A percentile compares a stretch with the other conserved stretches of the same genome.
These are phyloP conservation scores for Lepidium aucheri DNA, from an alignment of 345 rosid species.

Conservation along the genomic window DNA sequence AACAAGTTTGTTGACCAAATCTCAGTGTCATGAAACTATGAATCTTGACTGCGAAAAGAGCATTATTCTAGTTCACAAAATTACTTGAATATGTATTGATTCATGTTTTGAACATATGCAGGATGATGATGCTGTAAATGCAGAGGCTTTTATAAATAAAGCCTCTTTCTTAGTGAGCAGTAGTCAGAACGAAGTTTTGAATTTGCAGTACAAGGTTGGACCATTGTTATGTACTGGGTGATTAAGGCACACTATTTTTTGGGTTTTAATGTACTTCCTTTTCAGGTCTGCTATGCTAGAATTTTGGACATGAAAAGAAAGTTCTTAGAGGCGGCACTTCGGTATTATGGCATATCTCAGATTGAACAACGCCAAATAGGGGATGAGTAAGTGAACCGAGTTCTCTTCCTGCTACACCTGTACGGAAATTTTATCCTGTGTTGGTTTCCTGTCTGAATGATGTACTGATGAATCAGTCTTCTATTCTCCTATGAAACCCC, in stretches of 20 bases:
- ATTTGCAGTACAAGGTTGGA: slow-evolving; percentile 82
- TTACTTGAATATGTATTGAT: background rate
- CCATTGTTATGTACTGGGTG: background rate
- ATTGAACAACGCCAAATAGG: slow-evolving; percentile 90
- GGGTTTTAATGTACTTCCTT: background rate
- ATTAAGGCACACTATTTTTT: background rate
- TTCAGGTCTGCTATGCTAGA: slow-evolving; percentile 91
- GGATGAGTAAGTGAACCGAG: slow-evolving; percentile 59
- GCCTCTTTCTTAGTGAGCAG: slow-evolving; percentile 97
- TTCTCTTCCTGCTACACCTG: background rate
- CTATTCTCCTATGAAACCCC: background rate
- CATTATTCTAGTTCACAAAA: background rate
- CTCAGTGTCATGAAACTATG: background rate
- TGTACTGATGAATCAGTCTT: background rate
- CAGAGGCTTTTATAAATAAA: slow-evolving; percentile 91
- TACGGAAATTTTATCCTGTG: background rate
- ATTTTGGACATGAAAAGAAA: slow-evolving; percentile 95
- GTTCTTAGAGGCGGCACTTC: slow-evolving; percentile 92
- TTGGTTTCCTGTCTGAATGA: background rate
- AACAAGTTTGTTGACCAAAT: slow-evolving; percentile 3
- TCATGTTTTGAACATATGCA: slow-evolving; percentile 28
- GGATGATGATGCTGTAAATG: slow-evolving; percentile 99
- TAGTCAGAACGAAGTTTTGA: slow-evolving; percentile 86
- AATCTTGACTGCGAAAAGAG: background rate
- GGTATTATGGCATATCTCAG: slow-evolving; percentile 89